phyloP scores from a whole-genome alignment of 352 stramenopile species.

The Saprolegnia parasitica region DNA sequence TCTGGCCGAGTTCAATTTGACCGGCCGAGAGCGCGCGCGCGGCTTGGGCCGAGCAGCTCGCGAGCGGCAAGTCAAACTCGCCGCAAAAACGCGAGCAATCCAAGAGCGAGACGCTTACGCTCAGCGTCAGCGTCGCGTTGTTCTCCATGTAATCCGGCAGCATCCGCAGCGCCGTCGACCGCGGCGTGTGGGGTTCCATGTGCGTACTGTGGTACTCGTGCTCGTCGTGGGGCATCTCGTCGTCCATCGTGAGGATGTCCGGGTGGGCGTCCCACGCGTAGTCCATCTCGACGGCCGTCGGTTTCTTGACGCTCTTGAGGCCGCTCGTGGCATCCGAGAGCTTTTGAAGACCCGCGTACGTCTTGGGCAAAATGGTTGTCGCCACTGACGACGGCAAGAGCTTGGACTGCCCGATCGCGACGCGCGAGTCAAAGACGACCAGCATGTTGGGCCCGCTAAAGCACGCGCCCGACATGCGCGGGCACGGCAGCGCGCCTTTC shows the following conservation, averaged over 20 bases:
- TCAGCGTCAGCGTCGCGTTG: slow-evolving; percentile 7
- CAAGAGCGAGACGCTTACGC: slow-evolving; percentile 11
- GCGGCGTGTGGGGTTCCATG: background rate
- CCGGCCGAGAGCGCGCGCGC: slow-evolving; percentile 23
- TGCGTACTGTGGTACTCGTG: background rate
- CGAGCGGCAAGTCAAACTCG: background rate
- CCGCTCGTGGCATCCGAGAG: background rate
- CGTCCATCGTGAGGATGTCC: background rate
- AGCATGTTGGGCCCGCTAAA: slow-evolving; percentile 85
- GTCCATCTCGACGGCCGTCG: background rate
- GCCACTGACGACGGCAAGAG: background rate
- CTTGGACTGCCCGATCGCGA: slow-evolving; percentile 60
- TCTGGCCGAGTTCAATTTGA: slow-evolving; percentile 63
- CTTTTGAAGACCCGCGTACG: background rate
- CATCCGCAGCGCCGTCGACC: background rate
- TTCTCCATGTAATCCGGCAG: slow-evolving; percentile 4
- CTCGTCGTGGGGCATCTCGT: background rate
- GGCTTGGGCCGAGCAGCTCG: slow-evolving; percentile 6
- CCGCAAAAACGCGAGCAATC: slow-evolving; percentile 12
- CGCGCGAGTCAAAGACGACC: slow-evolving; percentile 76
- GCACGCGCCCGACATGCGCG: slow-evolving; percentile 66
- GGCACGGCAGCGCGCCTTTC: slow-evolving; percentile 48
- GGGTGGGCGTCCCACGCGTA: background rate
- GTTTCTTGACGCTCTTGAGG: slow-evolving; percentile 5
- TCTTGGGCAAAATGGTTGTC: background rate